Evolutionary conservation across 306 rosid genomes (phyloP), one percentile per base, ranked within the genome.

Genomic region (Trifolium repens): DNA sequence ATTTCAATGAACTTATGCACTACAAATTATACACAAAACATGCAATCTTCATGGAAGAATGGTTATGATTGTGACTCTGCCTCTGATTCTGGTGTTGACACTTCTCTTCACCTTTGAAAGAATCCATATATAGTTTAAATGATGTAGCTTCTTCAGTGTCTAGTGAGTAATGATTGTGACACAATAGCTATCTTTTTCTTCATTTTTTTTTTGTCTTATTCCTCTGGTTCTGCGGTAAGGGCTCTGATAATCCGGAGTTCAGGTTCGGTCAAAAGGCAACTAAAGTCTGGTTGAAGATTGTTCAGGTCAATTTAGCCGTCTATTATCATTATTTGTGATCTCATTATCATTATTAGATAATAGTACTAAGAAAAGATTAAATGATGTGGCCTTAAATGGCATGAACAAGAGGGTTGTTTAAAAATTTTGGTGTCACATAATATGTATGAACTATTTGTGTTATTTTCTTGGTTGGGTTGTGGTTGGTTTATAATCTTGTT

Each of bases 91-190:
- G 88, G 83, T 58, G 89, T 94, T 61, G 97, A 94, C 86, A 94
- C 98, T 79, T 94, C 97, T 71, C 98, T 93, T 80, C 98, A 87
- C 82, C 86, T 93, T 60, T 93, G 73, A 89, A 82, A 81, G 64
- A 49, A 46, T 52, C 44, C 11, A 42, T n/a, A 44, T 17, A 64
- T 14, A 65, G 13, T 55, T 49, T 78, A 1, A 78, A 74, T 74
- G 61, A 74, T 79, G 61, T 78, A 77, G 71, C 58, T 61, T 72
- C 62, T 47, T 68, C 8, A 39, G 2, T 39, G 78, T 49, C 24
- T 74, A 34, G 57, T 22, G 49, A 42, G 54, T 66, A 26, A 61
- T 72, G 74, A 42, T 67, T 68, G 75, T 69, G 71, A 73, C 72
- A 62, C 76, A 75, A 52, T 12, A 63, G 42, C 42, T 8, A 39